Conservation (phyloP, 345 rosid species). For the Ceriops decandra region DNA sequence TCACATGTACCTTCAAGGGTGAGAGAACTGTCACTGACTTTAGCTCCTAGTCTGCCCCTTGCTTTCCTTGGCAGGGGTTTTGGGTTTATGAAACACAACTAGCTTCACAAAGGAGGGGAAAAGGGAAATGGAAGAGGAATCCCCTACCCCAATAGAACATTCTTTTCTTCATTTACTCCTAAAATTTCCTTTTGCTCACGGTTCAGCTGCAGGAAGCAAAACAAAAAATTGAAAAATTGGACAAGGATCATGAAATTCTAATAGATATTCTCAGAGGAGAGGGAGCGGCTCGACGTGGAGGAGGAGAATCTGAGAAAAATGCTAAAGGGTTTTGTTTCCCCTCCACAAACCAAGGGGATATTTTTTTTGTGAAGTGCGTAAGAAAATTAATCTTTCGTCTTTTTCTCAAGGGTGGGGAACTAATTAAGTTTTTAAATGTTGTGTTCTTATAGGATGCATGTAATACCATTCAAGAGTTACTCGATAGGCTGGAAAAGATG, state of each 20-base stretch:
- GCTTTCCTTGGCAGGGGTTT: no score
- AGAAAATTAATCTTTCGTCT: background rate
- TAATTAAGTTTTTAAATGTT: background rate
- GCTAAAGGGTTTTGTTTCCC: constrained; percentile 44
- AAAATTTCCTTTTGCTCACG: constrained; percentile 1
- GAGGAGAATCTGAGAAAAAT: constrained; percentile 65
- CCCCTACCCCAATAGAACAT: background rate
- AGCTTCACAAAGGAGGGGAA: no score
- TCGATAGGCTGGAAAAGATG: constrained; percentile 61
- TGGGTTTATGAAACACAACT: no score
- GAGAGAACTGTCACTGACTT: no score
- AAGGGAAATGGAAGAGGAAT: no score
- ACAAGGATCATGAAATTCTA: constrained; percentile 64
- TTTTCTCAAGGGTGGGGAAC: background rate
- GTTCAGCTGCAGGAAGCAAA: constrained; percentile 48
- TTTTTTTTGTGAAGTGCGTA: no score
- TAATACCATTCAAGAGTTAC: constrained; percentile 53
- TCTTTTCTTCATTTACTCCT: background rate
- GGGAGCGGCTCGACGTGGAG: constrained; percentile 57
- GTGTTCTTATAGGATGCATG: constrained; percentile 57
- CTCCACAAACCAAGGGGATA: background rate
- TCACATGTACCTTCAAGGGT: no score
- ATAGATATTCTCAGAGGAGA: constrained; percentile 69
- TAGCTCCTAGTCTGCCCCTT: no score
- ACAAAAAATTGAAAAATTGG: constrained; percentile 50